Percentiles rank a stretch among this genome's conserved stretches.
phyloP scores from a whole-genome alignment of 805 yeast species.

The Kregervanrija pseudodelftensis region DNA sequence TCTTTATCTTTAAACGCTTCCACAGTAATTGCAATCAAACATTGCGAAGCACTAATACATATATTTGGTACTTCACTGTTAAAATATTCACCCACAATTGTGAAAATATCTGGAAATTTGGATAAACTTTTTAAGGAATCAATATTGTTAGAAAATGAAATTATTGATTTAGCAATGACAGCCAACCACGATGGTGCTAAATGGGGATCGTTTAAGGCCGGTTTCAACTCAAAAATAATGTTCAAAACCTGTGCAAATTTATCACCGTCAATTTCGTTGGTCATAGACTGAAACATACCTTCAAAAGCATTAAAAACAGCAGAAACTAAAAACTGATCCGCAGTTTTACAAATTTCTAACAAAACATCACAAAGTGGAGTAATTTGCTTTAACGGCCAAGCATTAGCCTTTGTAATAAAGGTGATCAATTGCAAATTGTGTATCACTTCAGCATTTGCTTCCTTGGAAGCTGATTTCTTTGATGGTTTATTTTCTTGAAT shows the following conservation, averaged over 20 bases:
- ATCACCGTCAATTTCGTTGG: conserved; percentile 44
- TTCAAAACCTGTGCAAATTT: conserved; percentile 59
- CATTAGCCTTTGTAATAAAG: conserved; percentile 59
- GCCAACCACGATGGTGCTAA: conserved; percentile 94
- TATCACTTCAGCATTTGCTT: conserved; percentile 50
- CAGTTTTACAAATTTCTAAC: conserved; percentile 67
- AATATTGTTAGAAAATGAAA: conserved; percentile 41
- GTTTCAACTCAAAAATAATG: conserved; percentile 71
- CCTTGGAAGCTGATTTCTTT: conserved; percentile 32
- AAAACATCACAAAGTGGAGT: conserved; percentile 71
- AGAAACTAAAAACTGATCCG: conserved; percentile 79
- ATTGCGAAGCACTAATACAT: conserved; percentile 73
- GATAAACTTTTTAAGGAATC: conserved; percentile 46
- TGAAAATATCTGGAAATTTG: conserved; percentile 50
- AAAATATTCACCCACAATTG: conserved; percentile 56
- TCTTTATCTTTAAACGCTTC: conserved; percentile 57
- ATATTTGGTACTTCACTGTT: conserved; percentile 58
- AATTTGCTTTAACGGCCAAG: conserved; percentile 74
- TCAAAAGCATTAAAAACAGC: conserved; percentile 81
- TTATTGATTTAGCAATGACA: conserved; percentile 76
- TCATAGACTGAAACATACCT: conserved; percentile 64
- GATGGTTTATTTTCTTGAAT: conserved; percentile 32
- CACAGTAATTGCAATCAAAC: conserved; percentile 70
- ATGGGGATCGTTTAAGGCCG: conserved; percentile 75
- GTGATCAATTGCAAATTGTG: conserved; percentile 74